phyloP scores from a whole-genome alignment of 148 eudicot genomes.

The Chenopodium berlandieri region DNA sequence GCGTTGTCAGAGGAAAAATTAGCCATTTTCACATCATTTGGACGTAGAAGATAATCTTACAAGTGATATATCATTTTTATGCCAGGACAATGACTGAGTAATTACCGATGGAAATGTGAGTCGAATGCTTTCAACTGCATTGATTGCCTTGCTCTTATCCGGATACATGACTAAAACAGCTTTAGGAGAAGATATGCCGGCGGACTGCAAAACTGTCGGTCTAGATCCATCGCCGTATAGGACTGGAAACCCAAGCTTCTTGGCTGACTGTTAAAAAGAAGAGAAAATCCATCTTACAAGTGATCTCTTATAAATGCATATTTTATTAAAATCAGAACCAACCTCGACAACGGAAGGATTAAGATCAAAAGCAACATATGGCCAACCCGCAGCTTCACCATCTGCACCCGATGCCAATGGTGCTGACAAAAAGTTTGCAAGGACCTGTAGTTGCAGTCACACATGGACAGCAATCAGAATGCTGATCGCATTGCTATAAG shows the following conservation, averaged over 20 bases:
- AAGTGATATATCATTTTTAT: background rate
- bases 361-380: constrained; percentile 90
- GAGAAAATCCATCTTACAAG: background rate
- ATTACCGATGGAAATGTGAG: constrained; percentile 79
- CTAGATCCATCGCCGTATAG: constrained; percentile 97
- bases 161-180: constrained; percentile 94
- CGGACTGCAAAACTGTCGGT: constrained; percentile 80
- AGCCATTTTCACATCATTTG: background rate
- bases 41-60: background rate
- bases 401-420: constrained; percentile 76
- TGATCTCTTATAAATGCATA: background rate
- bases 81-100: background rate
- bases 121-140: constrained; percentile 88
- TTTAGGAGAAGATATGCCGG: constrained; percentile 89
- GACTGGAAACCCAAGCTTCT: constrained; percentile 83
- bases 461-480: constrained; percentile 4
- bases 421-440: constrained; percentile 85
- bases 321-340: constrained; percentile 16
- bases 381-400: constrained; percentile 64
- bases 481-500: background rate
- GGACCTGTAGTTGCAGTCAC: constrained; percentile 50
- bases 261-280: constrained; percentile 54
- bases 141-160: constrained; percentile 58
- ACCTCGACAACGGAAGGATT: constrained; percentile 91
- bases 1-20: background rate